Percentiles rank a stretch among this genome's conserved stretches.
These are phyloP conservation scores for Auricularia heimuer DNA, from an alignment of 768 basidiomycete species.

Conservation along the genomic window DNA sequence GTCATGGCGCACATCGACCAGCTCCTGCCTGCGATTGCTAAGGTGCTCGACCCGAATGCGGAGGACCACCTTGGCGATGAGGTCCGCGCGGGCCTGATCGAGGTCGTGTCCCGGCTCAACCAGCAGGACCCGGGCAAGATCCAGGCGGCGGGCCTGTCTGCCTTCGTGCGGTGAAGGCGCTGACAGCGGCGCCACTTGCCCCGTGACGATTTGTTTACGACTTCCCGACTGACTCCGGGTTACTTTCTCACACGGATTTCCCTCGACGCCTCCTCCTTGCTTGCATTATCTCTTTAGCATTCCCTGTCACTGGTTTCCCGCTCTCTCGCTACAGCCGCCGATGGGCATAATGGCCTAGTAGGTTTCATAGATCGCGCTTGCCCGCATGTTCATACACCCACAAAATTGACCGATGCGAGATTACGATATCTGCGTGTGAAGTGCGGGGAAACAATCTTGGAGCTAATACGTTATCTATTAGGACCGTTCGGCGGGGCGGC, in stretches of 20 bases:
- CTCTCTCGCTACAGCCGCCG: neutral
- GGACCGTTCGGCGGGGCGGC: neutral
- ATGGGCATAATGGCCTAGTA: neutral
- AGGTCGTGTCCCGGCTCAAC: conserved; percentile 63
- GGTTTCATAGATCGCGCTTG: neutral
- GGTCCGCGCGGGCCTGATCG: conserved; percentile 63
- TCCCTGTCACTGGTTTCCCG: neutral
- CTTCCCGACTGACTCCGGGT: neutral
- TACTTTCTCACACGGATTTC: neutral
- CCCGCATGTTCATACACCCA: neutral
- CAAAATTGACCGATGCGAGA: neutral
- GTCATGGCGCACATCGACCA: conserved; percentile 70
- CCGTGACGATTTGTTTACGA: neutral
- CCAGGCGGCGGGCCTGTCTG: conserved; percentile 62
- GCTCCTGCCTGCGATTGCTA: conserved; percentile 67
- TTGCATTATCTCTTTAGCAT: neutral
- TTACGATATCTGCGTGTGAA: neutral
- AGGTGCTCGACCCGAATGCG: conserved; percentile 67
- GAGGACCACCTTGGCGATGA: conserved; percentile 76
- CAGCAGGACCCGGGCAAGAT: conserved; percentile 68
- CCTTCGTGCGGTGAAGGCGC: conserved; percentile 15
- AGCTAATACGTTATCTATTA: neutral
- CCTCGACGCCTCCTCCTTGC: neutral
- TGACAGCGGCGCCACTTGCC: neutral
- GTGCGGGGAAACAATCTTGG: neutral